These are phyloP conservation scores for Dothiorella sarmentorum DNA, from an alignment of 2,329 filamentous ascomycete genomes.

Conservation along the genomic window DNA sequence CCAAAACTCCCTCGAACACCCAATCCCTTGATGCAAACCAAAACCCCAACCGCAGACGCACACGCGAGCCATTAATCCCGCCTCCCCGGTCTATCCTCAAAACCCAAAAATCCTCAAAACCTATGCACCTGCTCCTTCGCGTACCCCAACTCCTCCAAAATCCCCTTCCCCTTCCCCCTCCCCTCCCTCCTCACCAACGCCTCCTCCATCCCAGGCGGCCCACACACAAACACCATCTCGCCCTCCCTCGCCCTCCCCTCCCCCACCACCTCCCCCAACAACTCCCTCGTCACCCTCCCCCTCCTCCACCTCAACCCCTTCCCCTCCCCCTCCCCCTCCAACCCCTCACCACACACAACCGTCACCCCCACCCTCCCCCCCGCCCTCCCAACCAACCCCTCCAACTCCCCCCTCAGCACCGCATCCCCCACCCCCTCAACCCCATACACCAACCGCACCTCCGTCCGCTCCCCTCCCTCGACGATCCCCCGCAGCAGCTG, in stretches of 20 bases:
- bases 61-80: too few relatives aligned
- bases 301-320: constrained; percentile 40
- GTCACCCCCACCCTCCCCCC: constrained; percentile 56
- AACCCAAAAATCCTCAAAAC: constrained; percentile 44
- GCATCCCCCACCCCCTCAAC: constrained; percentile 64
- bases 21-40: too few relatives aligned
- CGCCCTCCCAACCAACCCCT: constrained; percentile 47
- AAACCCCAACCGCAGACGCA: too few relatives aligned
- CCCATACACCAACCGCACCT: constrained; percentile 63
- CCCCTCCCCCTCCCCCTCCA: constrained; percentile 33
- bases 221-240: constrained; percentile 65
- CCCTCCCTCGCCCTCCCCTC: constrained; percentile 36
- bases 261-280: constrained; percentile 54
- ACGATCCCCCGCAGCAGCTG: constrained; percentile 62
- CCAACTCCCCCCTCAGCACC: constrained; percentile 55
- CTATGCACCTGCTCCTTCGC: constrained; percentile 55
- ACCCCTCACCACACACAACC: constrained; percentile 61
- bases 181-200: constrained; percentile 54
- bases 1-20: too few relatives aligned
- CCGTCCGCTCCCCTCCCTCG: constrained; percentile 60
- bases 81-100: too few relatives aligned
- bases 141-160: constrained; percentile 58
- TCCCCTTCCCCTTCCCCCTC: rapidly evolving
- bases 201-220: constrained; percentile 64
- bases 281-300: constrained; percentile 57